Conservation (phyloP, 345 rosid genomes). For the Populus ilicifolia region DNA sequence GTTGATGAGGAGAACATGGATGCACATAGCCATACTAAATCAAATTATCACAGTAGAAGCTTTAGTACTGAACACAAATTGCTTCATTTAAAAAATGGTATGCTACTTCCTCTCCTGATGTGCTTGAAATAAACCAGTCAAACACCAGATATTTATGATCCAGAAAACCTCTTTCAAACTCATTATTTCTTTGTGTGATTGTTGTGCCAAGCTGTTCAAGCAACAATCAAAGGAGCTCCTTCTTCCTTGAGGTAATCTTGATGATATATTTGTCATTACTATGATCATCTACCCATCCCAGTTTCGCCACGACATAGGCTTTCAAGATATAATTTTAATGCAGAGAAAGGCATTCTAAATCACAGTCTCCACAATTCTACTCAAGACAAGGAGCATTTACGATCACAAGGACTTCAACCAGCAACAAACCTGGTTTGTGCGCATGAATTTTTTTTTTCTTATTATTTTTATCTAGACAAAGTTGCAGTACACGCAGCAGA, state of each 20-base stretch:
- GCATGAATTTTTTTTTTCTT: not conserved
- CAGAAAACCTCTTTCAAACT: not conserved
- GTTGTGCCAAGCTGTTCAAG: slow-evolving; percentile 33
- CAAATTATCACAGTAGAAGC: slow-evolving; percentile 17
- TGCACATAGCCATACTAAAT: slow-evolving; percentile 13
- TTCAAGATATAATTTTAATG: slow-evolving; percentile 4
- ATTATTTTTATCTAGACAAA: not conserved
- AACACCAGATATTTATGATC: not conserved
- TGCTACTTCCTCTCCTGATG: not conserved
- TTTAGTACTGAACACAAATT: slow-evolving; percentile 33
- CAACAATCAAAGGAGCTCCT: slow-evolving; percentile 37
- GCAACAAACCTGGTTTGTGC: slow-evolving; percentile 35
- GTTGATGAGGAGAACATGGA: slow-evolving; percentile 24
- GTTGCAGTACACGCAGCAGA: not conserved
- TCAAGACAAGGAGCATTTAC: slow-evolving; percentile 33
- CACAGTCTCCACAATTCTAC: slow-evolving; percentile 31
- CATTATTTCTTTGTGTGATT: not conserved
- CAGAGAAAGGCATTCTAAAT: slow-evolving; percentile 30
- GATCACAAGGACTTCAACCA: slow-evolving; percentile 30
- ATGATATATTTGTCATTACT: not conserved
- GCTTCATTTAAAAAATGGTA: slow-evolving; percentile 41
- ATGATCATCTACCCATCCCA: slow-evolving; percentile 1
- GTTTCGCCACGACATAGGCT: not conserved
- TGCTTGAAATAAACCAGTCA: not conserved
- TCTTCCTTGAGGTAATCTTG: slow-evolving; percentile 33